These are phyloP conservation scores for Podospora pseudopauciseta DNA, from an alignment of 495 filamentous ascomycete species.

Conservation along the genomic window DNA sequence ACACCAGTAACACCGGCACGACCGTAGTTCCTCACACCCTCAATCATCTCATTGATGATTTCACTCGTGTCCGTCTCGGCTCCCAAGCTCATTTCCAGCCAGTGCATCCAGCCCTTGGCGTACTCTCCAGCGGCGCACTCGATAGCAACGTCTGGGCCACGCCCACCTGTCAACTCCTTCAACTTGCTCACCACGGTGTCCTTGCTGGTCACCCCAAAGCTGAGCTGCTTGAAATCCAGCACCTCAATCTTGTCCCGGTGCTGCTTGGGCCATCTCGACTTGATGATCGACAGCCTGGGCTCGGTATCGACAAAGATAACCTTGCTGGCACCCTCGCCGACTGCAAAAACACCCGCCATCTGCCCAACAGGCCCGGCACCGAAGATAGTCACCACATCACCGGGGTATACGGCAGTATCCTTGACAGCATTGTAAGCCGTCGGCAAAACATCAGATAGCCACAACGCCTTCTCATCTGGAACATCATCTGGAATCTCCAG, in stretches of 20 bases:
- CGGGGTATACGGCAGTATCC: conserved; percentile 75
- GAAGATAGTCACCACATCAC: conserved; percentile 80
- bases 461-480: conserved; percentile 81
- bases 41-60: conserved; percentile 85
- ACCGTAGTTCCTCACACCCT: conserved; percentile 70
- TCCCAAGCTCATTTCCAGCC: conserved; percentile 68
- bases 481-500: conserved; percentile 75
- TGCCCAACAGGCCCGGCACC: conserved; percentile 76
- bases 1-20: conserved; percentile 74
- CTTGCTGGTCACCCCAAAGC: conserved; percentile 45
- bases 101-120: conserved; percentile 76
- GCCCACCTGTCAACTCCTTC: conserved; percentile 64
- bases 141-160: conserved; percentile 72
- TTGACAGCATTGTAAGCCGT: conserved; percentile 82
- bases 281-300: conserved; percentile 67
- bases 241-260: conserved; percentile 41
- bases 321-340: conserved; percentile 66
- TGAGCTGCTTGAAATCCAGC: conserved; percentile 46
- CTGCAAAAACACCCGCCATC: conserved; percentile 70
- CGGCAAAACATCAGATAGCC: conserved; percentile 72
- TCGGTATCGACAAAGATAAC: conserved; percentile 82
- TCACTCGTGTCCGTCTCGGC: conserved; percentile 84
- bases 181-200: conserved; percentile 64
- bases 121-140: conserved; percentile 87
- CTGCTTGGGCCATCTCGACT: conserved; percentile 53